Evolutionary conservation across 441 rosid genomes (phyloP).

Genomic region (Cnidoscolus chayamansa): DNA sequence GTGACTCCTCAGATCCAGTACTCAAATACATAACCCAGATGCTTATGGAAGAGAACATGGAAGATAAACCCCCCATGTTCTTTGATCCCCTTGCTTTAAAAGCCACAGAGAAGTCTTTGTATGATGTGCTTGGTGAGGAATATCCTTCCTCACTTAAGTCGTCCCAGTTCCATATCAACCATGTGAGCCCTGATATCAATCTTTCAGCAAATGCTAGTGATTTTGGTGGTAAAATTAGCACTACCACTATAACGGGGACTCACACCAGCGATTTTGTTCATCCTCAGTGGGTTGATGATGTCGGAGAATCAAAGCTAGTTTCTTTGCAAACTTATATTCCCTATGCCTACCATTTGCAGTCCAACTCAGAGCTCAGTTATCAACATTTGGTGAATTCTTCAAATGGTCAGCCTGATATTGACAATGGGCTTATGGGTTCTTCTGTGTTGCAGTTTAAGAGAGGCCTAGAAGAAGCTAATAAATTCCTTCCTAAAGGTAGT

Average conservation of each 20-base stretch:
- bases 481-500: slow-evolving; percentile 42
- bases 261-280: slow-evolving; percentile 19
- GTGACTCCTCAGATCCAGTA: slow-evolving; percentile 40
- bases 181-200: slow-evolving; percentile 31
- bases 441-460: slow-evolving; percentile 43
- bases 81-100: slow-evolving; percentile 59
- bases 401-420: slow-evolving; percentile 5
- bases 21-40: slow-evolving; percentile 66
- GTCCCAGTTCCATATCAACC: slow-evolving; percentile 20
- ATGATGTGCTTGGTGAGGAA: slow-evolving; percentile 51
- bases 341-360: slow-evolving; percentile 11
- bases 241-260: slow-evolving; percentile 7
- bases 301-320: slow-evolving; percentile 24
- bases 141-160: slow-evolving; percentile 31
- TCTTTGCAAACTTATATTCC: slow-evolving; percentile 20
- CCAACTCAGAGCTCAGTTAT: slow-evolving; percentile 18
- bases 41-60: slow-evolving; percentile 78
- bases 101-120: slow-evolving; percentile 59
- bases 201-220: slow-evolving; percentile 31
- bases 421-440: slow-evolving; percentile 23
- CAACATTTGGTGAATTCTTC: slow-evolving; percentile 19
- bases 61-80: slow-evolving; percentile 51
- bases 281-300: slow-evolving; percentile 30
- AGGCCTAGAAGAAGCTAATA: slow-evolving; percentile 57
- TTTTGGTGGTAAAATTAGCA: slow-evolving; percentile 26